Percentiles rank a stretch among this genome's conserved stretches.
These are phyloP conservation scores for Tylopilus sp. DNA, from an alignment of 1,284 basidiomycete species.

Conservation along the genomic window DNA sequence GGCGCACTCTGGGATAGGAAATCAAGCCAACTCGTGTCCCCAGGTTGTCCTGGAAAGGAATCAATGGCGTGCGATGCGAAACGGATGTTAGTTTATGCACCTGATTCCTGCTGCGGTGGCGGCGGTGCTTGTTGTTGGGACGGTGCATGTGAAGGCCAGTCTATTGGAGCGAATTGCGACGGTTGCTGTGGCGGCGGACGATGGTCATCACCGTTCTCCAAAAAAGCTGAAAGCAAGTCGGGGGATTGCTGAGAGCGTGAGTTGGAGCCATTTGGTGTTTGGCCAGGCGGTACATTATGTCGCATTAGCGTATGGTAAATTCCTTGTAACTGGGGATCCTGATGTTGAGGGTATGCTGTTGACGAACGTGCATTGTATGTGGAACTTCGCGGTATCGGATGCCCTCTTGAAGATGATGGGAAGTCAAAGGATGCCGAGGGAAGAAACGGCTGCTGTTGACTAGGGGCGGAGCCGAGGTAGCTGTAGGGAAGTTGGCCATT, in stretches of 20 bases:
- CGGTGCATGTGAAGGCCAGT: slow-evolving; percentile 43
- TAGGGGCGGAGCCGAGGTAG: slow-evolving; percentile 33
- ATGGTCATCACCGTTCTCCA: slow-evolving; percentile 42
- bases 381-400: slow-evolving; percentile 30
- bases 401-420: slow-evolving; percentile 38
- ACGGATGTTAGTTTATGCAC: slow-evolving; percentile 16
- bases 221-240: slow-evolving; percentile 41
- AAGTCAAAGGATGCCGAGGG: slow-evolving; percentile 43
- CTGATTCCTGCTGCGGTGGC: slow-evolving; percentile 38
- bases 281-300: slow-evolving; percentile 36
- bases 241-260: slow-evolving; percentile 37
- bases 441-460: slow-evolving; percentile 37
- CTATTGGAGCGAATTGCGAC: slow-evolving; percentile 38
- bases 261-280: slow-evolving; percentile 28
- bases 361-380: slow-evolving; percentile 40
- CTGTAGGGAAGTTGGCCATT: slow-evolving; percentile 39
- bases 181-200: slow-evolving; percentile 32
- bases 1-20: slow-evolving; percentile 42
- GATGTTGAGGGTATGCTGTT: slow-evolving; percentile 38
- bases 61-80: slow-evolving; percentile 14
- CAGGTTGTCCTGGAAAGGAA: slow-evolving; percentile 32
- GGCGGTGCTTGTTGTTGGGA: slow-evolving; percentile 32
- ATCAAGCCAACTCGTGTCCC: slow-evolving; percentile 42
- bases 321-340: slow-evolving; percentile 45
- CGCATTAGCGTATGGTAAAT: slow-evolving; percentile 46